A percentile compares a stretch with the other conserved stretches of the same genome.
These are phyloP conservation scores for Parathielavia hyrcaniae DNA, from an alignment of 495 filamentous ascomycete species.

Conservation along the genomic window DNA sequence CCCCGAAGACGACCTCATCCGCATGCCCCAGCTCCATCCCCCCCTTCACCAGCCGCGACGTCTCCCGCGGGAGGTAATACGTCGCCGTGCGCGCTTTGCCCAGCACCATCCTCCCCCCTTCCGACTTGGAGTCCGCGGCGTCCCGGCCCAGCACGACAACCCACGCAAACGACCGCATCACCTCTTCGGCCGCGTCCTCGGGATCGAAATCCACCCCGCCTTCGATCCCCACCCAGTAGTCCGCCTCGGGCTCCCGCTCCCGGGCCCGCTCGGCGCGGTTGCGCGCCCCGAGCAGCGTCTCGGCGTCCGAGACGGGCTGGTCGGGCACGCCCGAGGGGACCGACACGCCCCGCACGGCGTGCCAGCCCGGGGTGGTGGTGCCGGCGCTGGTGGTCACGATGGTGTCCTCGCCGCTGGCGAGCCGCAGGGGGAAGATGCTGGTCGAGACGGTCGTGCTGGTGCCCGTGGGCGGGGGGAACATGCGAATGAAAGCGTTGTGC, in stretches of 20 bases:
- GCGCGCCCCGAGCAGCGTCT: slow-evolving; percentile 25
- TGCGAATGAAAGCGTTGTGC: slow-evolving; percentile 19
- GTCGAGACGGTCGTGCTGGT: too few relatives aligned
- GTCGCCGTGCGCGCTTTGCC: slow-evolving; percentile 29
- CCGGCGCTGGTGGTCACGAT: too few relatives aligned
- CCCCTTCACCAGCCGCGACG: slow-evolving; percentile 13
- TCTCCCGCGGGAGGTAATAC: slow-evolving; percentile 26
- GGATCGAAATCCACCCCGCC: slow-evolving; percentile 24
- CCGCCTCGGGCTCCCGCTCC: slow-evolving; percentile 17
- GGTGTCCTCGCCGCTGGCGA: neutral
- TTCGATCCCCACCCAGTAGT: slow-evolving; percentile 31
- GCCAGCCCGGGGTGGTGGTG: slow-evolving; percentile 12
- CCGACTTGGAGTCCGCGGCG: too few relatives aligned
- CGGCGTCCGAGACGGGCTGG: slow-evolving; percentile 27
- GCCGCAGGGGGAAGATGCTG: too few relatives aligned
- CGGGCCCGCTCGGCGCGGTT: slow-evolving; percentile 26
- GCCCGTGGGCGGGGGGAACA: slow-evolving; percentile 24
- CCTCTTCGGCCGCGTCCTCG: neutral
- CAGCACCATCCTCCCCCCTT: neutral
- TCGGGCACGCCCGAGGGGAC: slow-evolving; percentile 27
- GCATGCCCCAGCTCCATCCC: slow-evolving; percentile 27
- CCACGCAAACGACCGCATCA: slow-evolving; percentile 31
- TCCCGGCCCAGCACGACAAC: slow-evolving; percentile 18
- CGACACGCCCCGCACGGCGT: slow-evolving; percentile 24
- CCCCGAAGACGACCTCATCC: slow-evolving; percentile 21